Evolutionary conservation across 1,284 basidiomycete species (phyloP).

Genomic region (Schizophyllum commune): DNA sequence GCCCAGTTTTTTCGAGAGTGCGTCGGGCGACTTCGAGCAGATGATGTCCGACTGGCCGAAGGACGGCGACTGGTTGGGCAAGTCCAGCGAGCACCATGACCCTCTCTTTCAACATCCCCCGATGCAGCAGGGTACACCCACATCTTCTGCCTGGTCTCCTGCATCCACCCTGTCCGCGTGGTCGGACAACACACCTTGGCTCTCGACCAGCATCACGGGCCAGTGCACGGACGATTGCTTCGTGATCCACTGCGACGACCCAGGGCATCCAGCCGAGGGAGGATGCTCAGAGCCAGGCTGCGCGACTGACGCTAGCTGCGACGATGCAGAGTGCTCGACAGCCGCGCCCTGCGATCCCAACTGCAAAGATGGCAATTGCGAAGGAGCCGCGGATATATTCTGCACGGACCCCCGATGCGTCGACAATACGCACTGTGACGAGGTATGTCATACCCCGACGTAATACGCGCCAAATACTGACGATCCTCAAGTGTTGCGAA

Average conservation of each 20-base stretch:
- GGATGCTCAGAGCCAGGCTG: neutral
- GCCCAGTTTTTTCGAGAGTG: neutral
- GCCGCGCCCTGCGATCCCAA: constrained; percentile 8
- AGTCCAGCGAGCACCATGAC: neutral
- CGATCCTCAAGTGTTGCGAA: constrained; percentile 12
- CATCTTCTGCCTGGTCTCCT: neutral
- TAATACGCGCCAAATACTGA: constrained; percentile 11
- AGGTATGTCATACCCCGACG: neutral
- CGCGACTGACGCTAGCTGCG: constrained; percentile 1
- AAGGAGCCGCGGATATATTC: neutral
- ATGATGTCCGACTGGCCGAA: neutral
- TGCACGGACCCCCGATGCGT: constrained; percentile 10
- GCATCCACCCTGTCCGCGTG: neutral
- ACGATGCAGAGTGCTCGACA: constrained; percentile 1
- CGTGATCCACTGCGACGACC: constrained; percentile 9
- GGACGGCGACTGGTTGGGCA: neutral
- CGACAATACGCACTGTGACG: neutral
- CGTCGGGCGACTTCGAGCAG: neutral
- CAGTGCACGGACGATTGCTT: constrained; percentile 13
- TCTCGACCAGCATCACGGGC: neutral
- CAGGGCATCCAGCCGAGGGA: neutral
- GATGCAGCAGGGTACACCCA: neutral
- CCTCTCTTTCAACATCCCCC: neutral
- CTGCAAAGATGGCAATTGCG: constrained; percentile 11
- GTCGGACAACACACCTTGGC: neutral